Conservation (phyloP, 768 basidiomycete species). For the Saitozyma sp. region DNA sequence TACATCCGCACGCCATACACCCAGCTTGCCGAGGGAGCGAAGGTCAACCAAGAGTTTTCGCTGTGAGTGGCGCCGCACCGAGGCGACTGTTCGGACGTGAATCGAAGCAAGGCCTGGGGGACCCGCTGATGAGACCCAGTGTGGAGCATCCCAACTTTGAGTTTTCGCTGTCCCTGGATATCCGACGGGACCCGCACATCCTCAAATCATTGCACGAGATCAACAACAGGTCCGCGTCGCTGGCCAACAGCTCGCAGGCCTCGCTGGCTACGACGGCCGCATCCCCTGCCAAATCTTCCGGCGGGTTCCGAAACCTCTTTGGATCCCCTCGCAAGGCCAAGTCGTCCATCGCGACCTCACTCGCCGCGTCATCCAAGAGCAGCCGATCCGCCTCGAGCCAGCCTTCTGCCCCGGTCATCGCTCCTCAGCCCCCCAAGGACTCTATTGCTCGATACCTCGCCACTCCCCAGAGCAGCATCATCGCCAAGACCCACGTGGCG, state of each 20-base stretch:
- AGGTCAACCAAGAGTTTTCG: conserved; percentile 53
- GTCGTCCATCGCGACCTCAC: conserved; percentile 2
- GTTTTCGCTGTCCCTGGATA: conserved; percentile 84
- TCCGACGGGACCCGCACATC: conserved; percentile 83
- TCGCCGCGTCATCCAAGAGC: conserved; percentile 35
- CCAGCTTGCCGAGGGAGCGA: conserved; percentile 40
- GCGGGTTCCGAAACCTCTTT: conserved; percentile 51
- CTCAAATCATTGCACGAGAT: conserved; percentile 66
- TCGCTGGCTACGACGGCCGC: conserved; percentile 59
- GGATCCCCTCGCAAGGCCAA: conserved; percentile 54
- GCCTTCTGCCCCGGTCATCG: conserved; percentile 41
- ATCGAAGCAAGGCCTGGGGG: too few relatives aligned
- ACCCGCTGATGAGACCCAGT: conserved; percentile 11
- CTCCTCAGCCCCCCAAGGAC: conserved; percentile 40
- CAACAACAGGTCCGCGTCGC: conserved; percentile 58
- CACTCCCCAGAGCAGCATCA: conserved; percentile 55
- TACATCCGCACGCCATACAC: conserved; percentile 77
- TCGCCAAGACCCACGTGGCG: conserved; percentile 80
- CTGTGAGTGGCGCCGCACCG: conserved; percentile 35
- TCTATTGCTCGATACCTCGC: conserved; percentile 47
- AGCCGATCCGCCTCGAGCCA: conserved; percentile 49
- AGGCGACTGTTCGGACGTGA: too few relatives aligned
- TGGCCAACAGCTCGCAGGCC: conserved; percentile 55
- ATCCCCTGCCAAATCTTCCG: conserved; percentile 62
- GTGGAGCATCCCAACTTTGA: conserved; percentile 80